Evolutionary conservation across 148 eudicot genomes (phyloP), one percentile per base, ranked within the genome.

Genomic region (Vaccinium vitisidaea): DNA sequence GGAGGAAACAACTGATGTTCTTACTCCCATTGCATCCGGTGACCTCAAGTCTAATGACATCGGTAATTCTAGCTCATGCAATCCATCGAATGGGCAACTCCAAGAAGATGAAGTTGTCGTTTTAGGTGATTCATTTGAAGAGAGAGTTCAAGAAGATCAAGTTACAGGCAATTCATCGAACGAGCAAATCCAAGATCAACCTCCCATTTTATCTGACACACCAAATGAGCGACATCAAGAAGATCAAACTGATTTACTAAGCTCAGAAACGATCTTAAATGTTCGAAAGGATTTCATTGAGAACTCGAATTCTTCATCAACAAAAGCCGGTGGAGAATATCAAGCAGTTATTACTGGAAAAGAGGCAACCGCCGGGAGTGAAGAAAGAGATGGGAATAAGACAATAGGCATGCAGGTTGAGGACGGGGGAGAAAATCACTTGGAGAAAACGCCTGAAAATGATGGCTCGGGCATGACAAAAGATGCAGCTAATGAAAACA

Each of bases 121-220:
- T 76, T 39, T 90, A 53, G 84, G 70, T 67, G 27, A 82, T 61
- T 74, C 81, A 36, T 49, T 82, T 8, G 79, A 49, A 21, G 88
- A 88, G 85, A 77, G 77, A 56, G 82, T 82, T 46, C 79, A 86
- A 86, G 77, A 80, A 67, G 16, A 78, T 69, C 73, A 36, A 52
- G 83, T 27, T 30, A 48, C 84, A 15, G 84, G 83, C 63, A 74
- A 85, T 83, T 84, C 78, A 81, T 55, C 73, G 13, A 77, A 78
- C 48, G 63, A 80, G 9, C 78, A 36, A 21, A 69, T 74, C 61
- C 85, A 86, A 81, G 84, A 75, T 80, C 49, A 61, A 70, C 77
- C 86, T 79, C 69, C 85, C 30, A 25, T 12, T 83, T 1, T 79
- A 27, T 48, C 36, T 59, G n/a, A 80, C 74, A 63, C 77, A 58